Evolutionary conservation across 75 land plant species (phyloP).

Genomic region (Sequoia sempervirens): DNA sequence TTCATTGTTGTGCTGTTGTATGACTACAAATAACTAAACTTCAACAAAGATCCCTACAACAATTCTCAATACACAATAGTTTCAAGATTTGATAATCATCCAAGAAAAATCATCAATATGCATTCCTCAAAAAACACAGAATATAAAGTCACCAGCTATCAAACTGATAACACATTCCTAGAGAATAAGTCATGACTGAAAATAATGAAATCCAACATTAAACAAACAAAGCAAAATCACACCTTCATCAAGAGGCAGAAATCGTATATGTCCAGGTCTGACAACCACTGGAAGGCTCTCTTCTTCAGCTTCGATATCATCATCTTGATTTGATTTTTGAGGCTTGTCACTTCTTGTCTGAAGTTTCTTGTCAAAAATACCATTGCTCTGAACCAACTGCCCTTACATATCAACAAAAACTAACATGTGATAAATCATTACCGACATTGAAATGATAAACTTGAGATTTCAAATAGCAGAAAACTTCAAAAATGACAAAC

Average conservation of each 20-base stretch:
- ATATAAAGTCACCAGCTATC: not conserved
- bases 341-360: constrained; percentile 3
- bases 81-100: not conserved
- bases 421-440: not conserved
- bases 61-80: not conserved
- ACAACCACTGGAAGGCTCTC: constrained; percentile 65
- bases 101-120: not conserved
- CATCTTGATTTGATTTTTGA: constrained; percentile 13
- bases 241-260: constrained; percentile 56
- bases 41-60: not conserved
- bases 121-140: not conserved
- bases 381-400: constrained; percentile 8
- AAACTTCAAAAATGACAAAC: not conserved
- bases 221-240: not conserved
- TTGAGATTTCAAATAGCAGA: not conserved
- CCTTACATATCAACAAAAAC: not conserved
- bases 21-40: not conserved
- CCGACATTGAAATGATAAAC: not conserved
- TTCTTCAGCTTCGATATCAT: constrained; percentile 39
- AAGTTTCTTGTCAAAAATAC: not conserved
- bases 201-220: not conserved
- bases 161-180: not conserved
- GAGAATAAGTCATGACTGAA: not conserved
- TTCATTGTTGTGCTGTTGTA: not conserved
- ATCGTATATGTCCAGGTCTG: constrained; percentile 88